A percentile compares a stretch with the other conserved stretches of the same genome.
These are phyloP conservation scores for Extremus antarcticus DNA, from an alignment of 495 filamentous ascomycete species.

Conservation along the genomic window DNA sequence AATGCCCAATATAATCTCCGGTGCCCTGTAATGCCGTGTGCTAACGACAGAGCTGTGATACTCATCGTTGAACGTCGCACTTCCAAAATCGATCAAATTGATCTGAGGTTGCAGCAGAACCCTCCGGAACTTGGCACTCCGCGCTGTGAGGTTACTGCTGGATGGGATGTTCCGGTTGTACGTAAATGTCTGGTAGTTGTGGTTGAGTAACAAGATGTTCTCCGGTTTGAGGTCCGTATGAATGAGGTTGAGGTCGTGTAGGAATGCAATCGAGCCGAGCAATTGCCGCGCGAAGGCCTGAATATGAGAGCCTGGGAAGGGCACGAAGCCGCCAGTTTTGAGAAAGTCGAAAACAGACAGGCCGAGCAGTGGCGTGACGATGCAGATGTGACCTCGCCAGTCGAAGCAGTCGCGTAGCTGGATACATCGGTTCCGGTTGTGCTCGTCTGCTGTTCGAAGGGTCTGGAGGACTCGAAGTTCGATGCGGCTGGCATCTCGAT, in stretches of 20 bases:
- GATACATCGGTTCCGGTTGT: slow-evolving; percentile 93
- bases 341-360: slow-evolving; percentile 98
- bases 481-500: slow-evolving; percentile 92
- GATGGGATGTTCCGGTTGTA: slow-evolving; percentile 93
- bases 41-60: slow-evolving; percentile 97
- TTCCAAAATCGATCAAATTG: slow-evolving; percentile 93
- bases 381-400: slow-evolving; percentile 95
- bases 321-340: slow-evolving; percentile 86
- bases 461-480: slow-evolving; percentile 89
- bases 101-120: slow-evolving; percentile 94
- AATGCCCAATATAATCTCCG: slow-evolving; percentile 91
- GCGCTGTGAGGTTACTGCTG: slow-evolving; percentile 61
- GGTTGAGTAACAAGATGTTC: slow-evolving; percentile 90
- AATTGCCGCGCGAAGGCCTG: slow-evolving; percentile 92
- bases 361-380: slow-evolving; percentile 91
- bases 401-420: slow-evolving; percentile 97
- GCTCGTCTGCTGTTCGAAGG: slow-evolving; percentile 74
- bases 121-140: slow-evolving; percentile 73
- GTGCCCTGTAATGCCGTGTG: slow-evolving; percentile 89
- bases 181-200: slow-evolving; percentile 86
- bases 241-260: slow-evolving; percentile 95
- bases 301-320: slow-evolving; percentile 98
- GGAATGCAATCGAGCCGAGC: slow-evolving; percentile 95
- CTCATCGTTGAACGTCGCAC: slow-evolving; percentile 95
- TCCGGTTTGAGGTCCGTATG: slow-evolving; percentile 98